phyloP scores from a whole-genome alignment of 169 alveolate genomes.

The Eimeria falciformis region DNA sequence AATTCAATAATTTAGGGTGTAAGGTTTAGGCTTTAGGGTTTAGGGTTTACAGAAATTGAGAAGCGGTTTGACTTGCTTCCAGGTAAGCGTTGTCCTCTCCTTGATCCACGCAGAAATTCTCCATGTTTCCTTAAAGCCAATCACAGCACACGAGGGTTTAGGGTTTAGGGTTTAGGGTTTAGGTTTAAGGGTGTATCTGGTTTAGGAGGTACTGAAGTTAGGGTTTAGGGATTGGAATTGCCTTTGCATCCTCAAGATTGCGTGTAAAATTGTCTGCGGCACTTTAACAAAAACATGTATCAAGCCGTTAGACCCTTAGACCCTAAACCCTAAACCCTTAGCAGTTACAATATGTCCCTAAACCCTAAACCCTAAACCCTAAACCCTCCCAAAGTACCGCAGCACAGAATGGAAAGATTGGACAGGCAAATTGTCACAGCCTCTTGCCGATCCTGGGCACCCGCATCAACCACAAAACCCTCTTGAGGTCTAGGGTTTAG shows the following conservation, averaged over 20 bases:
- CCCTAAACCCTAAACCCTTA: conserved; percentile 53
- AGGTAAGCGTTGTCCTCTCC: conserved; percentile 3
- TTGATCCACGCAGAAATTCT: neutral
- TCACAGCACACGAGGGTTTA: neutral
- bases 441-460: conserved; percentile 20
- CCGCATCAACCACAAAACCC: neutral
- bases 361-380: conserved; percentile 33
- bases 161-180: conserved; percentile 23
- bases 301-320: neutral
- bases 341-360: no score
- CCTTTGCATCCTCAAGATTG: conserved; percentile 11
- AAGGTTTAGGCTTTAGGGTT: conserved; percentile 45
- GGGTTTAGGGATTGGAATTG: conserved; percentile 3
- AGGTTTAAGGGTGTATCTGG: conserved; percentile 10
- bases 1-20: neutral
- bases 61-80: conserved; percentile 7
- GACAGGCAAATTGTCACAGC: conserved; percentile 36
- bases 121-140: neutral
- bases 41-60: conserved; percentile 23
- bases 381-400: conserved; percentile 21
- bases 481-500: neutral
- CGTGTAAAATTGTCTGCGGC: conserved; percentile 22
- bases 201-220: neutral
- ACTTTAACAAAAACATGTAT: no score
- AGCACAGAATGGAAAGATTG: neutral